phyloP scores from a whole-genome alignment of 495 filamentous ascomycete species.

The Aspergillus campestris region DNA sequence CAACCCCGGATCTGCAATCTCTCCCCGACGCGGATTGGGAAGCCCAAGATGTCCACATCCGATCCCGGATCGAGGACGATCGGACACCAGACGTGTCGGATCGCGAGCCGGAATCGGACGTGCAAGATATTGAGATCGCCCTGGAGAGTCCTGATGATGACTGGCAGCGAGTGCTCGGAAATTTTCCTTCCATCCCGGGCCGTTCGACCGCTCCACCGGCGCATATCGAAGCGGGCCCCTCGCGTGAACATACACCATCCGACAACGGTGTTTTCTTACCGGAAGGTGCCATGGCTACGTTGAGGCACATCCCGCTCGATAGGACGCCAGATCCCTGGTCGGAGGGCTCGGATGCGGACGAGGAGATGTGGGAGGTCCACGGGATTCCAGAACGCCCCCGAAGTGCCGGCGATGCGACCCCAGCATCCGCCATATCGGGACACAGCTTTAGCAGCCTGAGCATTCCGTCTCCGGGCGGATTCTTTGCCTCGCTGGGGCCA shows the following conservation, averaged over 20 bases:
- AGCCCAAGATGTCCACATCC: constrained; percentile 27
- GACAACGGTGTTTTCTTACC: constrained; percentile 65
- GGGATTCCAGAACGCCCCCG: constrained; percentile 22
- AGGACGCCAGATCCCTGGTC: constrained; percentile 37
- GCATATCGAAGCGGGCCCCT: constrained; percentile 19
- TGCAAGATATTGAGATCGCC: constrained; percentile 26
- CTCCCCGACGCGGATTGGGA: constrained; percentile 42
- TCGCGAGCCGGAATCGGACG: constrained; percentile 8
- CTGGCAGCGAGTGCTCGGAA: constrained; percentile 32
- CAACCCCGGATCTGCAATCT: constrained; percentile 64
- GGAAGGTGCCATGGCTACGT: constrained; percentile 65
- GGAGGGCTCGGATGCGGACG: constrained; percentile 39
- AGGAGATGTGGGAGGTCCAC: constrained; percentile 38
- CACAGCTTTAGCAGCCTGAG: constrained; percentile 62
- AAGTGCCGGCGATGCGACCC: constrained; percentile 37
- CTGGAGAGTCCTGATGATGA: constrained; percentile 29
- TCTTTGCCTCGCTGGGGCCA: constrained; percentile 74
- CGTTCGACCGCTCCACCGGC: constrained; percentile 11
- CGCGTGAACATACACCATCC: constrained; percentile 35
- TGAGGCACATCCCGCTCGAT: constrained; percentile 63
- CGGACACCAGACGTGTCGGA: neutral
- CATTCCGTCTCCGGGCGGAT: constrained; percentile 83
- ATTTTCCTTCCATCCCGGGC: constrained; percentile 28
- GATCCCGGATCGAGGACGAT: constrained; percentile 15
- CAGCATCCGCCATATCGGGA: constrained; percentile 38